These are phyloP conservation scores for Alternaria tenuissima DNA, from an alignment of 2,329 filamentous ascomycete species.

Conservation along the genomic window DNA sequence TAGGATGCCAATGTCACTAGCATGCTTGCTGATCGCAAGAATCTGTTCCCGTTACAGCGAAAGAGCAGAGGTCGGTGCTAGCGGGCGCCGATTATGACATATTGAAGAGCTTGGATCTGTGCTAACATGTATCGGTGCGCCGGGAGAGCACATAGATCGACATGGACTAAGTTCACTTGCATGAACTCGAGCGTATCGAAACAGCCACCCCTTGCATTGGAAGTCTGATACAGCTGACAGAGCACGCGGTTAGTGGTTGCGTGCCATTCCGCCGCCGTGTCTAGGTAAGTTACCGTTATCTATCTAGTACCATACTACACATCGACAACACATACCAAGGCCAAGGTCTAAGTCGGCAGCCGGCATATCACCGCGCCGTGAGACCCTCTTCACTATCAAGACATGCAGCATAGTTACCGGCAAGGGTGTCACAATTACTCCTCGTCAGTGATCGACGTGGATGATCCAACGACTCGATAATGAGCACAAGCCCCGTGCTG, in stretches of 20 bases:
- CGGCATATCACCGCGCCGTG: slow-evolving; percentile 4
- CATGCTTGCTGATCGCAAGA: slow-evolving; percentile 12
- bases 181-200: slow-evolving; percentile 6
- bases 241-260: slow-evolving; percentile 1
- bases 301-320: background rate
- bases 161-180: slow-evolving; percentile 15
- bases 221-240: slow-evolving; percentile 4
- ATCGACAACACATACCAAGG: background rate
- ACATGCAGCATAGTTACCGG: background rate
- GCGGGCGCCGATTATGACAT: slow-evolving; percentile 36
- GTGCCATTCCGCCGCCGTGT: background rate
- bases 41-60: slow-evolving; percentile 18
- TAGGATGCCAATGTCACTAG: slow-evolving; percentile 10
- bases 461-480: background rate
- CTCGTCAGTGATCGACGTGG: background rate
- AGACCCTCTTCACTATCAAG: background rate
- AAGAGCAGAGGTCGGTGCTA: slow-evolving; percentile 21
- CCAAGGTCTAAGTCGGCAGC: background rate
- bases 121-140: slow-evolving; percentile 18
- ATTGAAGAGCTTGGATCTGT: slow-evolving; percentile 17
- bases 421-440: background rate
- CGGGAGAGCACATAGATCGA: slow-evolving; percentile 23
- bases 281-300: background rate
- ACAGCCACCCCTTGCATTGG: slow-evolving; percentile 5
- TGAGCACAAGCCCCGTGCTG: background rate